Evolutionary conservation across 148 eudicot genomes (phyloP).

Genomic region (Persicaria maculosa): DNA sequence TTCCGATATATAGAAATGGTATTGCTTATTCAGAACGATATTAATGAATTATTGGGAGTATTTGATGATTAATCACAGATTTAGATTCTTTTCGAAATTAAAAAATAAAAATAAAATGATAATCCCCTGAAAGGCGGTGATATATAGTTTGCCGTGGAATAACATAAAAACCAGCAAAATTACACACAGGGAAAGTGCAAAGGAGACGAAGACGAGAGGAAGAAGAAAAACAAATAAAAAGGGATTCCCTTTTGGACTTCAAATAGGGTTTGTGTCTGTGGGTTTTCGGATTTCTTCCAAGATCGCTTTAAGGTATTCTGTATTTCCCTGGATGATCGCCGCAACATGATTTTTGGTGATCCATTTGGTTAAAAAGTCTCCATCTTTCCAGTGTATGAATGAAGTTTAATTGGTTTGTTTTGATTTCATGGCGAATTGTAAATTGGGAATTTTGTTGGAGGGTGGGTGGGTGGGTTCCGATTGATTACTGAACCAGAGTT

Average conservation of each 20-base stretch:
- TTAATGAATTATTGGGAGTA: background rate
- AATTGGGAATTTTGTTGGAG: background rate
- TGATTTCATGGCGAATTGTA: background rate
- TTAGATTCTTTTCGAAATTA: background rate
- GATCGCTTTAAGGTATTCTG: conserved; percentile 10
- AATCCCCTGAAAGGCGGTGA: conserved; percentile 4
- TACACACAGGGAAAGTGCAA: background rate
- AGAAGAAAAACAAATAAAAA: background rate
- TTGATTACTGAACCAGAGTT: background rate
- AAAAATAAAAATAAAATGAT: background rate
- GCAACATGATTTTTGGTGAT: background rate
- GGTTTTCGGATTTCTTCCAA: conserved; percentile 2
- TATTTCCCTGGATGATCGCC: background rate
- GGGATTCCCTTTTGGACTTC: conserved; percentile 2
- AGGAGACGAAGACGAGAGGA: background rate
- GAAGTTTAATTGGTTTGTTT: background rate
- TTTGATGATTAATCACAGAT: conserved; percentile 4
- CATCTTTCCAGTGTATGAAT: background rate
- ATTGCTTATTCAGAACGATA: background rate
- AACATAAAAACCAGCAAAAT: conserved; percentile 3
- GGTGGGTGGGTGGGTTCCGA: background rate
- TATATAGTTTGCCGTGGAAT: background rate
- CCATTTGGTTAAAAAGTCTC: background rate
- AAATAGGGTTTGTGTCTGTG: background rate
- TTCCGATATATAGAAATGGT: background rate